Conservation (phyloP, 306 rosid species). For the Cucumis hystrix region DNA sequence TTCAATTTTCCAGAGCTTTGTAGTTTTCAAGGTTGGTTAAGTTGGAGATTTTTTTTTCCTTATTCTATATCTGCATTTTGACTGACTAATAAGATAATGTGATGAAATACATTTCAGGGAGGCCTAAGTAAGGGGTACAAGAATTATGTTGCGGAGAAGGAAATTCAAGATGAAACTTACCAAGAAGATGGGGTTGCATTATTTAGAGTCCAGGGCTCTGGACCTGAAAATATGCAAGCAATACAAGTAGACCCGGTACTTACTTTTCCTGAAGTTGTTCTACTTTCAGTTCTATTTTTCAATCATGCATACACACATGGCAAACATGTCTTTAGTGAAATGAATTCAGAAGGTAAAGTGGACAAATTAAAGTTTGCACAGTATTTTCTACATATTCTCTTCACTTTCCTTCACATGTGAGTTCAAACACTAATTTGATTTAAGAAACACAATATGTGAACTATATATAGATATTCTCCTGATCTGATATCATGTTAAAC, state of each 20-base stretch:
- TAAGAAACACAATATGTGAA: background rate
- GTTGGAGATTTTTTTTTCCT: background rate
- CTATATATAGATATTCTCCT: background rate
- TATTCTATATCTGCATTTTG: background rate
- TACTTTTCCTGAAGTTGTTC: background rate
- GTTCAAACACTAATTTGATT: background rate
- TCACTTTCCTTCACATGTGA: background rate
- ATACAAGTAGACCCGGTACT: conserved; percentile 83
- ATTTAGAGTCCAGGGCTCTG: conserved; percentile 91
- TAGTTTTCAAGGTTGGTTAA: conserved; percentile 68
- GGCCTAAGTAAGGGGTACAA: conserved; percentile 88
- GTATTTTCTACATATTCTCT: background rate
- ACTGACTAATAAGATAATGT: conserved; percentile 9
- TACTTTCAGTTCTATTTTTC: background rate
- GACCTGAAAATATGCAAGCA: conserved; percentile 98
- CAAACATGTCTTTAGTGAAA: background rate
- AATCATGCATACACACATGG: background rate
- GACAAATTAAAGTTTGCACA: background rate
- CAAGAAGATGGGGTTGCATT: conserved; percentile 67
- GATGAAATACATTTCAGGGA: conserved; percentile 45
- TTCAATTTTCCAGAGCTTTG: conserved; percentile 72
- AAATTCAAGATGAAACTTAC: conserved; percentile 71
- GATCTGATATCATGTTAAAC: background rate
- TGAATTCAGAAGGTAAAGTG: background rate
- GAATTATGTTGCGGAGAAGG: conserved; percentile 45